These are phyloP conservation scores for Penicillium herquei DNA, from an alignment of 495 filamentous ascomycete species.

Conservation along the genomic window DNA sequence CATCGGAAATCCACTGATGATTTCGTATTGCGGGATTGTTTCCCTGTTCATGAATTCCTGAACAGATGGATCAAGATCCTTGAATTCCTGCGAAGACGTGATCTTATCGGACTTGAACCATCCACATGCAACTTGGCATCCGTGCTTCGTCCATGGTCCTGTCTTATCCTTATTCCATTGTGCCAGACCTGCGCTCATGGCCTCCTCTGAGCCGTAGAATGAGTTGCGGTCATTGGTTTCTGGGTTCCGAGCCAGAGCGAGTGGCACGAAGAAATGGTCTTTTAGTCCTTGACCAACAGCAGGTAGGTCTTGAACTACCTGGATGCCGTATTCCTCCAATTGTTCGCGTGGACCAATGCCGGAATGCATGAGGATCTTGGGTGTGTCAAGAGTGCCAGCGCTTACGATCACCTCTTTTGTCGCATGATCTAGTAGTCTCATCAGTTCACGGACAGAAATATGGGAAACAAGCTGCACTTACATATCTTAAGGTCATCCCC, in stretches of 20 bases:
- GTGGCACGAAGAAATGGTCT: constrained; percentile 45
- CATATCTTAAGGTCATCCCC: constrained; percentile 13
- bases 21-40: constrained; percentile 50
- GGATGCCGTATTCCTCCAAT: constrained; percentile 53
- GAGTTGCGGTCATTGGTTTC: constrained; percentile 31
- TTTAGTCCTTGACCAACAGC: constrained; percentile 58
- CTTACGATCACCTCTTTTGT: constrained; percentile 58
- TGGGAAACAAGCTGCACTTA: constrained; percentile 10
- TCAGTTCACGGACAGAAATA: not conserved
- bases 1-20: constrained; percentile 34
- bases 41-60: constrained; percentile 38
- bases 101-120: constrained; percentile 54
- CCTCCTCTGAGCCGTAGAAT: constrained; percentile 30
- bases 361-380: constrained; percentile 62
- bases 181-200: constrained; percentile 40
- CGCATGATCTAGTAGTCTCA: constrained; percentile 28
- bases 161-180: constrained; percentile 48
- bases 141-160: constrained; percentile 40
- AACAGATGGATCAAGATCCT: constrained; percentile 35
- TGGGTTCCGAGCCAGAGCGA: constrained; percentile 25
- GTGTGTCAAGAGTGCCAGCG: constrained; percentile 56
- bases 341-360: constrained; percentile 58
- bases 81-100: constrained; percentile 38
- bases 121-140: constrained; percentile 44
- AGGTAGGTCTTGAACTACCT: constrained; percentile 45